phyloP scores from a whole-genome alignment of 352 stramenopile species.

The Globisporangium apiculatum region DNA sequence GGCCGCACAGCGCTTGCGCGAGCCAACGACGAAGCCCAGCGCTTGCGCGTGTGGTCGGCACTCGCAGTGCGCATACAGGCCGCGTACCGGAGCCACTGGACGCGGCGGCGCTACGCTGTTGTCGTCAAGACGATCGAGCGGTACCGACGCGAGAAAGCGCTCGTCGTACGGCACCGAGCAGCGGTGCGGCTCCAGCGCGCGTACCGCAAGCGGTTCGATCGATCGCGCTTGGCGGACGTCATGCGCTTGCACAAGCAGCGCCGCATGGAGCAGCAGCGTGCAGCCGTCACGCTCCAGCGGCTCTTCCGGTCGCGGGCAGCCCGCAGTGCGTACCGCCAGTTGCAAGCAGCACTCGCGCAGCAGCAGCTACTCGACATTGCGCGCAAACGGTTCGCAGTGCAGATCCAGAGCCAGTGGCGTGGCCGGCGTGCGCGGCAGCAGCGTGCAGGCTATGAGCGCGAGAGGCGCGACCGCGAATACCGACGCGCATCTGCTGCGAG shows the following conservation, averaged over 20 bases:
- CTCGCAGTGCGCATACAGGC: constrained; percentile 50
- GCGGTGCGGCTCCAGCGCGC: constrained; percentile 38
- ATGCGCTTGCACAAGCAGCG: constrained; percentile 57
- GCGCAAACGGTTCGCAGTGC: constrained; percentile 35
- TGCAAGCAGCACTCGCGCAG: constrained; percentile 34
- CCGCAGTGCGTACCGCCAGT: constrained; percentile 38
- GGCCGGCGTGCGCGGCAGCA: constrained; percentile 35
- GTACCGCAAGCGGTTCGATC: constrained; percentile 55
- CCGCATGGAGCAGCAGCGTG: constrained; percentile 40
- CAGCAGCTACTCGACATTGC: constrained; percentile 29
- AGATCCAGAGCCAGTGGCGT: constrained; percentile 63
- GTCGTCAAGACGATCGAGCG: constrained; percentile 61
- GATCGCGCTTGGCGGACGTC: constrained; percentile 66
- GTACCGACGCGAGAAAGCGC: constrained; percentile 40
- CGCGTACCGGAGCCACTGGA: constrained; percentile 54
- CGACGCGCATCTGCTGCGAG: constrained; percentile 39
- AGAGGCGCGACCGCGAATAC: constrained; percentile 24
- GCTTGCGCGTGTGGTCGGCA: constrained; percentile 27
- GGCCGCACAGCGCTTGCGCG: constrained; percentile 27
- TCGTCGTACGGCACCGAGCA: constrained; percentile 31
- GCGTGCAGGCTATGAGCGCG: constrained; percentile 21
- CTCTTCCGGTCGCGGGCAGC: constrained; percentile 52
- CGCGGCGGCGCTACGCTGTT: constrained; percentile 33
- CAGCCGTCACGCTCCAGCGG: constrained; percentile 46
- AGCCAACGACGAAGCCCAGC: constrained; percentile 23